Base-by-base conservation (phyloP, 2,329 filamentous ascomycete genomes). In the Penicillium sp. region DNA sequence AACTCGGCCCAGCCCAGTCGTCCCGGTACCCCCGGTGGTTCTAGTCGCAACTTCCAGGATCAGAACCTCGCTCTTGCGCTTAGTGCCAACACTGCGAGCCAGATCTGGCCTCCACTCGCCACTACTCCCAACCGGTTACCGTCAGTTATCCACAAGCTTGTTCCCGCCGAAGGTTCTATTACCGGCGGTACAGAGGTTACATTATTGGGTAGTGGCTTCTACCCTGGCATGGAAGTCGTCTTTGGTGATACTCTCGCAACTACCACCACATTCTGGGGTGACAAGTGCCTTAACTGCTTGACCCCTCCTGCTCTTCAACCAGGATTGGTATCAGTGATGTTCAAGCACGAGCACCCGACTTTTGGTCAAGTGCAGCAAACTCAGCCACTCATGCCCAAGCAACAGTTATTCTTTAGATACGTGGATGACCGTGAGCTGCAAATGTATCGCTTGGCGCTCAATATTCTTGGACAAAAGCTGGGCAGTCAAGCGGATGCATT, bases 111-210 rank as follows among this genome's bases (percentile, higher is more conserved):
- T 26, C 73, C 79, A 23, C 63, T 80, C 23, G 69, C 66, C 6
- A 69, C 77, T 45, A 73, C 73, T 40, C 73, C 75, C 35, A 71
- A 76, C n/a, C 71, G 77, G 24, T 74, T 74, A 14, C 69, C 78
- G 2, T 80, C 84, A 1, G 78, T 79, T 14, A 91, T 94, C 18
- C 84, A 88, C 64, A 91, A 90, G 65, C 77, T 95, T 51, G 87
- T 93, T 28, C 89, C 90, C 0, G 79, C 78, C 24, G 87, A 94
- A 66, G 89, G 89, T 0, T 87, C 89, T 6, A 87, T 84, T 48
- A 81, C 81, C 28, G 89, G 89, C 49, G 89, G 89, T 34, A 89
- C 88, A 42, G 89, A 96, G 65, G 88, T 95, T 3, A 91, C 87
- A 0, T 80, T 93, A 46, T 74, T 95, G 7, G 89, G 90, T 14